phyloP scores from a whole-genome alignment of 2,329 filamentous ascomycete genomes.

The Claviceps pazoutovae region DNA sequence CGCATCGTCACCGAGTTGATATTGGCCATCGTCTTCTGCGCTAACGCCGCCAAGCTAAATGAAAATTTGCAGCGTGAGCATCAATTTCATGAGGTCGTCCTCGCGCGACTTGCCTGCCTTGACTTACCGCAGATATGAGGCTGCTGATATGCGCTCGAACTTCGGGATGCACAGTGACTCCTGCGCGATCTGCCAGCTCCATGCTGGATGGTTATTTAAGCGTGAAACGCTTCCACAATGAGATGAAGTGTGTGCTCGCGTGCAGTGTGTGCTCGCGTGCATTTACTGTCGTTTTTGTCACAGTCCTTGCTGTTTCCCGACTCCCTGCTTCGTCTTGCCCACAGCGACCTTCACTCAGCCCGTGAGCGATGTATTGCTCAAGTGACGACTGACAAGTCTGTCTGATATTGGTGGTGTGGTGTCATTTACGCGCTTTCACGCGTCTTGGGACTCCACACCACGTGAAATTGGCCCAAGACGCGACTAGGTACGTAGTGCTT shows the following conservation, averaged over 20 bases:
- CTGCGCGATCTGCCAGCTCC: slow-evolving; percentile 37
- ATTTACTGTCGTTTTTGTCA: not conserved
- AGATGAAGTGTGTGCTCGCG: not conserved
- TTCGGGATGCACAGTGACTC: slow-evolving; percentile 70
- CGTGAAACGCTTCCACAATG: not conserved
- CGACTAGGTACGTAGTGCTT: no score
- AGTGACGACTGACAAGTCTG: no score
- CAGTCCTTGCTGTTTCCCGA: not conserved
- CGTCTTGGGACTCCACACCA: not conserved
- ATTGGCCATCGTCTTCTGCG: slow-evolving; percentile 64
- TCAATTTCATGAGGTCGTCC: not conserved
- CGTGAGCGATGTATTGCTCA: no score
- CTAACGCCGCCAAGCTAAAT: slow-evolving; percentile 70
- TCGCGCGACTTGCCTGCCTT: slow-evolving; percentile 7
- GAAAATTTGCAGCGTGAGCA: not conserved
- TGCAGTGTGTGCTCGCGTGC: not conserved
- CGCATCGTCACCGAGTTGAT: slow-evolving; percentile 85
- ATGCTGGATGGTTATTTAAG: slow-evolving; percentile 20
- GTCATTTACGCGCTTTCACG: slow-evolving; percentile 9
- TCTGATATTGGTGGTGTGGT: not conserved
- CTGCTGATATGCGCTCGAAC: slow-evolving; percentile 88
- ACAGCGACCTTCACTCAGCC: no score
- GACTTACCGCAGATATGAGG: slow-evolving; percentile 76
- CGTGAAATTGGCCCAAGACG: no score
- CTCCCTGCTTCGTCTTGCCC: not conserved